Evolutionary conservation across 495 filamentous ascomycete species (phyloP).

Genomic region (Xylaria acuta): DNA sequence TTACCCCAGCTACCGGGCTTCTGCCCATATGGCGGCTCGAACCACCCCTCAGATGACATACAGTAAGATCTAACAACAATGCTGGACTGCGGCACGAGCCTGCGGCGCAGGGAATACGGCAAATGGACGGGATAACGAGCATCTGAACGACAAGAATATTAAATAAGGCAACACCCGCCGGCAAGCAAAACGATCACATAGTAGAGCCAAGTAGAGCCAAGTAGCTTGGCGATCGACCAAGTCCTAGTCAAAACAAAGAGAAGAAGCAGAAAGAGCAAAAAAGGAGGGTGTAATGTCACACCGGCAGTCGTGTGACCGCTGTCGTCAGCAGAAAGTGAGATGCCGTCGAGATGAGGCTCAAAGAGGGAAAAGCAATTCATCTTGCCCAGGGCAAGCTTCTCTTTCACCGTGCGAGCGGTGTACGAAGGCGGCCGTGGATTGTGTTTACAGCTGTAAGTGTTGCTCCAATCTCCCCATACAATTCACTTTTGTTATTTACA

Average conservation of each 20-base stretch:
- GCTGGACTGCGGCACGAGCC: neutral
- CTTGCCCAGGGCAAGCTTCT: neutral
- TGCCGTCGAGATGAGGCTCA: slow-evolving; percentile 1
- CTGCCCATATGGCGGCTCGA: neutral
- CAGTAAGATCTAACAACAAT: neutral
- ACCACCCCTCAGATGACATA: neutral
- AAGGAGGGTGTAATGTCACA: slow-evolving; percentile 5
- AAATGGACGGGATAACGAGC: neutral
- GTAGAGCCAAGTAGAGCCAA: no score
- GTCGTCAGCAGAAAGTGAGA: slow-evolving; percentile 12
- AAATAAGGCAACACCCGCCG: neutral
- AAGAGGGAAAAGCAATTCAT: neutral
- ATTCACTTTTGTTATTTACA: no score
- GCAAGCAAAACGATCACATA: neutral
- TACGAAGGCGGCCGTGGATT: slow-evolving; percentile 4
- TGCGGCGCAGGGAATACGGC: no score
- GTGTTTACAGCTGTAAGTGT: slow-evolving; percentile 6
- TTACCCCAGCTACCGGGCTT: neutral
- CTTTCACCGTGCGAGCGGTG: neutral
- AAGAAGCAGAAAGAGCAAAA: neutral
- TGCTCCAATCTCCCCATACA: neutral
- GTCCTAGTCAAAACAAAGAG: neutral
- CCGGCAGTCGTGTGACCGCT: slow-evolving; percentile 2
- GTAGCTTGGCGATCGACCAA: neutral
- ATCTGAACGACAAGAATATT: neutral